Evolutionary conservation across 2,329 filamentous ascomycete genomes (phyloP), one percentile per base, ranked within the genome.

Genomic region (Trichoderma sp.): DNA sequence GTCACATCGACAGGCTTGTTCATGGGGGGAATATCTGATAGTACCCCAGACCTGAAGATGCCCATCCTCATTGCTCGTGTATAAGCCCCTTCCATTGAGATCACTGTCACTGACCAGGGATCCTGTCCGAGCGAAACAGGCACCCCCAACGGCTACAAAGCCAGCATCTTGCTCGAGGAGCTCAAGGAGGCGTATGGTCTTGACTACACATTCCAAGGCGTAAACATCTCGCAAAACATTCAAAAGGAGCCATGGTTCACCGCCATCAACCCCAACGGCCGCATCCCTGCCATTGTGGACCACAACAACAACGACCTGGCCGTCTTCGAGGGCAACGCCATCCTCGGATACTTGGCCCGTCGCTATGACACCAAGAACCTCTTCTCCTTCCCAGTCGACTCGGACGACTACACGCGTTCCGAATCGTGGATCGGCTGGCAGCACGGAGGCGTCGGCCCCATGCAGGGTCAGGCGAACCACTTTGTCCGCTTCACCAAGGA

Each of bases 391-490:
- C 72, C 71, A 26, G 60, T 71, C 24, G 80, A 84, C 41, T 72
- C 74, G 17, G 70, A 77, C 63, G 75, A 78, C 67, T 76, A 75
- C 66, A 75, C 74, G 4, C 70, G 71, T 15, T 72, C 74, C 15
- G 73, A 77, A 67, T 66, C 73, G 1, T 90, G 87, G 88, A 81
- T 88, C 68, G 83, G 83, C 45, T 90, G 86, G 85, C 88, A 92
- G 78, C 90, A 91, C 71, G 89, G 88, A n/a, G 90, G 90, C 2
- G 72, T 92, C 2, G 89, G 89, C 0, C 90, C 90, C 3, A 85
- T 84, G 81, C 89, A 92, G 75, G 90, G 87, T 26, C 90, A 93
- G 74, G 87, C 89, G 66, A 89, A 90, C 75, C 89, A 93, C 78
- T 93, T 93, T 79, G 75, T 80, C 60, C 83, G 85, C 47, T 88